Evolutionary conservation across 208 protist genomes (phyloP).

Genomic region (Herpetomonas samuelpessoai): DNA sequence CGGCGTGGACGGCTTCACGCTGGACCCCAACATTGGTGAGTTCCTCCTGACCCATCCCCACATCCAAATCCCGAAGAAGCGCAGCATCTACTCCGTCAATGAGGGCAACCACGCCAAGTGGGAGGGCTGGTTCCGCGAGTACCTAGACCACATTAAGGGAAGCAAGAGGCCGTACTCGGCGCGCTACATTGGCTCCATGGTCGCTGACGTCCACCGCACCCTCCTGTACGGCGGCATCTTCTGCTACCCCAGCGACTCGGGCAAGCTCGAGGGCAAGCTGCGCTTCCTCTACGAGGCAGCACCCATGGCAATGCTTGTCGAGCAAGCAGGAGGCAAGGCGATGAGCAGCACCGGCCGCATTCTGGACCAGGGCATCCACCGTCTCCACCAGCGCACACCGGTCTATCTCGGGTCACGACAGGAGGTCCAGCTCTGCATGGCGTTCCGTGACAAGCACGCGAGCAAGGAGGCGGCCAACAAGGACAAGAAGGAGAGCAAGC

Average conservation of each 20-base stretch:
- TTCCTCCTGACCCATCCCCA: slow-evolving; percentile 96
- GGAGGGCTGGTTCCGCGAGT: slow-evolving; percentile 76
- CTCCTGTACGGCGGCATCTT: slow-evolving; percentile 98
- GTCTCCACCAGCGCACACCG: slow-evolving; percentile 91
- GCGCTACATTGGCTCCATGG: slow-evolving; percentile 94
- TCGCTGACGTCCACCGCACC: slow-evolving; percentile 98
- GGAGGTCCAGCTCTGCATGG: slow-evolving; percentile 85
- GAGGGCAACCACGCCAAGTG: slow-evolving; percentile 90
- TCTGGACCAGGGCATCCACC: slow-evolving; percentile 79
- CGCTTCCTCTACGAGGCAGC: slow-evolving; percentile 97
- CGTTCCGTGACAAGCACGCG: slow-evolving; percentile 48
- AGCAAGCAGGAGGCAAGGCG: slow-evolving; percentile 91
- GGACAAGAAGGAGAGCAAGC: slow-evolving; percentile 26
- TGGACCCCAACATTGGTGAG: slow-evolving; percentile 95
- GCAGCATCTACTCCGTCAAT: slow-evolving; percentile 97
- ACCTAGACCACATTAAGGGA: slow-evolving; percentile 66
- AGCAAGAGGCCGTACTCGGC: slow-evolving; percentile 65
- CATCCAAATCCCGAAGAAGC: slow-evolving; percentile 86
- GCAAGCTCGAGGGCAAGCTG: slow-evolving; percentile 95
- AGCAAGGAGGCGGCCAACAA: slow-evolving; percentile 8
- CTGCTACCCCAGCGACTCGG: slow-evolving; percentile 94
- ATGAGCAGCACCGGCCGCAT: slow-evolving; percentile 66
- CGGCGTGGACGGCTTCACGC: slow-evolving; percentile 94
- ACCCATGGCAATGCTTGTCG: slow-evolving; percentile 91
- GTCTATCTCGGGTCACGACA: slow-evolving; percentile 90